Conservation (phyloP, 169 alveolate species). For the Perkinsus olseni region DNA sequence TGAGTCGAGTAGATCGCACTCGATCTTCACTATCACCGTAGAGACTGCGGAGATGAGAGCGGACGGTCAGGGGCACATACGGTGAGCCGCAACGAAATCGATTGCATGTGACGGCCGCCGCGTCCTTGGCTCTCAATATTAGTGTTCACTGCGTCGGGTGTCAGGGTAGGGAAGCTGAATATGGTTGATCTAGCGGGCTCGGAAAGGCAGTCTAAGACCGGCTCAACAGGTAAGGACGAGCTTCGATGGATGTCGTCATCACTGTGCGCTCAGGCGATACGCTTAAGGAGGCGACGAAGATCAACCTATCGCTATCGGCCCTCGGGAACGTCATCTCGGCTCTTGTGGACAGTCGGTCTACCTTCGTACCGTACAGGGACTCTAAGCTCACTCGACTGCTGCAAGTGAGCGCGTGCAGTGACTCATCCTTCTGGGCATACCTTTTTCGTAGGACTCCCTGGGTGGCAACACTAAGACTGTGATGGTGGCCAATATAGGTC, state of each 20-base stretch:
- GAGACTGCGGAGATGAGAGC: conserved; percentile 55
- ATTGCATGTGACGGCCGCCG: too few relatives aligned
- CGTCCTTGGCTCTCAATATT: too few relatives aligned
- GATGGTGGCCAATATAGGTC: conserved; percentile 81
- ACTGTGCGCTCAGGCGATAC: conserved; percentile 59
- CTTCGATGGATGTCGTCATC: neutral
- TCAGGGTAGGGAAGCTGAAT: conserved; percentile 73
- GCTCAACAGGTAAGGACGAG: conserved; percentile 20
- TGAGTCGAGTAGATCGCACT: conserved; percentile 72
- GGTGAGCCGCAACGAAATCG: conserved; percentile 11
- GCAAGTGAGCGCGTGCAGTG: conserved; percentile 22
- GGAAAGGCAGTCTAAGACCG: conserved; percentile 50
- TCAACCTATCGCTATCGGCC: conserved; percentile 83
- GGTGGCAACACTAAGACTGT: conserved; percentile 87
- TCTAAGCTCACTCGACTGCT: conserved; percentile 79
- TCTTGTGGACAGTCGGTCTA: conserved; percentile 66
- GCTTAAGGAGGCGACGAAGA: conserved; percentile 80
- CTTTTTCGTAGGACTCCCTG: conserved; percentile 55
- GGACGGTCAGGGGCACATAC: conserved; percentile 33
- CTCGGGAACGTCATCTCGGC: conserved; percentile 83
- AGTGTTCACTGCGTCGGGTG: too few relatives aligned
- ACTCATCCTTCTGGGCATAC: neutral
- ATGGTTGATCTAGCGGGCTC: conserved; percentile 84
- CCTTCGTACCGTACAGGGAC: conserved; percentile 85
- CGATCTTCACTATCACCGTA: conserved; percentile 71